Conservation (phyloP, 1,284 basidiomycete genomes). For the Boletus semigastroideus region DNA sequence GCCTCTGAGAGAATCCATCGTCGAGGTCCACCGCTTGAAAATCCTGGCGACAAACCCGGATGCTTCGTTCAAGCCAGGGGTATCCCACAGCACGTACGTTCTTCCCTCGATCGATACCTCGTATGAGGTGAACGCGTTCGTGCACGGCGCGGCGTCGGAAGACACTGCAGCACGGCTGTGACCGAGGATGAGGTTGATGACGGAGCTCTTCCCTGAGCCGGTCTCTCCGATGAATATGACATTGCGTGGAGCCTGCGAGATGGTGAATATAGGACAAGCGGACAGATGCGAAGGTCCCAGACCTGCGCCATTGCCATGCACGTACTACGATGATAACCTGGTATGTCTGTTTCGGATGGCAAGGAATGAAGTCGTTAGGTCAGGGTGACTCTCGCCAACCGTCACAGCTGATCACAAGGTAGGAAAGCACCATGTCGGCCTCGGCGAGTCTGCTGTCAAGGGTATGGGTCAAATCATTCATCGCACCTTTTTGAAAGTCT, state of each 20-base stretch:
- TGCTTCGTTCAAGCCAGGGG: slow-evolving; percentile 24
- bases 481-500: too few relatives aligned
- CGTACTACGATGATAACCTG: neutral
- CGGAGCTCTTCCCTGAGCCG: slow-evolving; percentile 6
- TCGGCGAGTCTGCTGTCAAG: neutral
- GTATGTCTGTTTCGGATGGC: neutral
- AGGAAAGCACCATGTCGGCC: neutral
- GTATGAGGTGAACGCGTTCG: slow-evolving; percentile 11
- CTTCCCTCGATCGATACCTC: slow-evolving; percentile 11
- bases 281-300: neutral
- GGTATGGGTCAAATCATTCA: neutral
- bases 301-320: slow-evolving; percentile 11
- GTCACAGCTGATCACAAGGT: neutral
- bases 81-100: slow-evolving; percentile 26
- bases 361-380: neutral
- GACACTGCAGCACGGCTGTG: slow-evolving; percentile 3
- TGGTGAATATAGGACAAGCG: neutral
- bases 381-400: neutral
- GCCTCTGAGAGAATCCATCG: slow-evolving; percentile 1
- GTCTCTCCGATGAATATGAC: slow-evolving; percentile 29
- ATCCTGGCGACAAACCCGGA: slow-evolving; percentile 1
- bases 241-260: slow-evolving; percentile 13
- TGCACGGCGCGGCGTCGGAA: slow-evolving; percentile 17
- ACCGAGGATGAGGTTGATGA: slow-evolving; percentile 24
- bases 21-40: slow-evolving; percentile 6